These are phyloP conservation scores for Penicillium polonicum DNA, from an alignment of 2,329 filamentous ascomycete species.

Conservation along the genomic window DNA sequence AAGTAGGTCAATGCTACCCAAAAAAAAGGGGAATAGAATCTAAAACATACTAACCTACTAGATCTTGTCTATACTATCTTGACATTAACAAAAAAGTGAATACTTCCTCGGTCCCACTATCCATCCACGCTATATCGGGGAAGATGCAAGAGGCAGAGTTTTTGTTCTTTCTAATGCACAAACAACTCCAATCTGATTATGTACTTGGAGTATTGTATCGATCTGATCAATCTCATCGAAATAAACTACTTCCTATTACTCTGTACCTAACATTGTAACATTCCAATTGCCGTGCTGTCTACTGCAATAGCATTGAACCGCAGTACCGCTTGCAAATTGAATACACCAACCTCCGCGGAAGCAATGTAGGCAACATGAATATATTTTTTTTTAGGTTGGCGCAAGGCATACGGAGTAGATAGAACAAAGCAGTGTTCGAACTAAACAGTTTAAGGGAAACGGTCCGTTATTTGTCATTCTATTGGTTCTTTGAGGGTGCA, in stretches of 20 bases:
- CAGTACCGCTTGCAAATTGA: background rate
- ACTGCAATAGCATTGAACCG: background rate
- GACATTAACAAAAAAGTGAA: background rate
- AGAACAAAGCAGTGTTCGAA: background rate
- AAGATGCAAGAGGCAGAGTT: conserved; percentile 2
- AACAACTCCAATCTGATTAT: conserved; percentile 2
- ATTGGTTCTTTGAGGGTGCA: background rate
- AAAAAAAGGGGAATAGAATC: background rate
- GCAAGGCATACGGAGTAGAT: background rate
- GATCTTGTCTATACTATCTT: background rate
- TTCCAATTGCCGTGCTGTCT: conserved; percentile 1
- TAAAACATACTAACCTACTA: background rate
- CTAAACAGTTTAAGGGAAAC: background rate
- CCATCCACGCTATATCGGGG: conserved; percentile 7
- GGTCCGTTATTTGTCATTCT: background rate
- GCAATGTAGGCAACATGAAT: background rate
- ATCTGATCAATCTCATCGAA: conserved; percentile 9
- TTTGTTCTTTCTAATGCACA: background rate
- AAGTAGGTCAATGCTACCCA: background rate
- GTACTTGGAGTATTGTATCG: conserved; percentile 1
- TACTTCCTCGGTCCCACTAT: background rate
- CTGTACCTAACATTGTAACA: background rate
- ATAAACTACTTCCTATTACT: background rate
- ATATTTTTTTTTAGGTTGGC: background rate
- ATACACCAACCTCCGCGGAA: background rate